Base-by-base conservation (phyloP, 768 basidiomycete species). In the Lyophyllum semitale region DNA sequence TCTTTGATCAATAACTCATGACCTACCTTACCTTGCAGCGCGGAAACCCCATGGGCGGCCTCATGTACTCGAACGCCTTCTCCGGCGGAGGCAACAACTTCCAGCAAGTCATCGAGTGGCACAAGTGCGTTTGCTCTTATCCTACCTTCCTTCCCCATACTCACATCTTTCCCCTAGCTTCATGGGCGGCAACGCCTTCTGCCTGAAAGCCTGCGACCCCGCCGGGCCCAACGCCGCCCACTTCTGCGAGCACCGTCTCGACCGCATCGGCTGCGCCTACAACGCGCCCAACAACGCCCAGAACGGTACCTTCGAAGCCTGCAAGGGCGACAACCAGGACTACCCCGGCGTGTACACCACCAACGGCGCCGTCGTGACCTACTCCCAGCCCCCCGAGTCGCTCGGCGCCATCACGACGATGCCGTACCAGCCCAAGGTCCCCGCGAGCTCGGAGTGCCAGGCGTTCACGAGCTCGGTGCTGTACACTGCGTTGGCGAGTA, bases 1-100 rank as follows among this genome's bases (percentile, higher is more conserved):
- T 40, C 18, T 40, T 18, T 18, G 12, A 32, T 32, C 30, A 12
- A 6, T 32, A 32, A 23, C 13, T 27, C 26, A 25, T n/a, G 27
- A 9, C 23, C 22, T n/a, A 6, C 46, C 22, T 5, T 18, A 3
- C 20, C 17, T 40, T 12, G 20, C 8, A 87, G 82, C 83, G 87
- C 58, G 92, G 91, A n/a, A 94, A 92, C 73, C 89, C 89, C 3
- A 74, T 90, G 25, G 91, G 77, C 76, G 60, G 66, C 30, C 58
- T 51, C 26, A 44, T 59, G 50, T 64, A 64, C 45, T 64, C 63
- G 6, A 64, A 60, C 25, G 59, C 62, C 6, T 67, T 60, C 35
- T 53, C 53, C 15, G 63, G 63, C 25, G 48, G 55, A 0, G 71
- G 67, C 64, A 57, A 68, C 12, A 84, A 53, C 0, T 73, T 68